phyloP scores from a whole-genome alignment of 345 rosid genomes.

The Fremontodendron californicum region DNA sequence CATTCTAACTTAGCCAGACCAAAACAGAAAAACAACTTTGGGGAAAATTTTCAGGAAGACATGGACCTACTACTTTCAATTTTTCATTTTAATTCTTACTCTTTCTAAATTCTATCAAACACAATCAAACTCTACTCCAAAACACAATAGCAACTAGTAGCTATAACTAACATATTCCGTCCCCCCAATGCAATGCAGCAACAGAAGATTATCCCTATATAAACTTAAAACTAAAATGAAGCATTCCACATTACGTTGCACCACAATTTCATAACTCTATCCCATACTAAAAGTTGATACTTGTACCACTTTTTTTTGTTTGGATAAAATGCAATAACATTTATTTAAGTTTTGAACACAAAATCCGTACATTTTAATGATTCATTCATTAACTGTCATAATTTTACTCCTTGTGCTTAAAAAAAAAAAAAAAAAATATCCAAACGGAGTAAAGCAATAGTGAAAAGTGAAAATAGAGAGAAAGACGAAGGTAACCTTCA shows the following conservation, averaged over 20 bases:
- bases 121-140: neutral
- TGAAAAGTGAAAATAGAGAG: neutral
- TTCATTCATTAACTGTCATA: neutral
- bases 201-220: neutral
- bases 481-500: slow-evolving; percentile 50
- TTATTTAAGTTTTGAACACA: neutral
- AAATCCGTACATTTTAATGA: neutral
- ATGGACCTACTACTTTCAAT: neutral
- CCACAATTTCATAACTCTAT: neutral
- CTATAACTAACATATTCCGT: neutral
- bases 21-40: neutral
- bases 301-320: neutral
- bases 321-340: slow-evolving; percentile 8
- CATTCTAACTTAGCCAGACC: neutral
- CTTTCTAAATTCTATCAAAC: too few species aligned
- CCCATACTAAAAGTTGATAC: neutral
- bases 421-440: neutral
- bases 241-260: neutral
- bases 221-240: neutral
- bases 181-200: neutral
- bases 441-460: neutral
- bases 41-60: too few species aligned
- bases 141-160: neutral
- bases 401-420: neutral
- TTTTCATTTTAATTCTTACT: too few species aligned